Conservation (phyloP, 345 rosid species). For the Dipteronia dyeriana region DNA sequence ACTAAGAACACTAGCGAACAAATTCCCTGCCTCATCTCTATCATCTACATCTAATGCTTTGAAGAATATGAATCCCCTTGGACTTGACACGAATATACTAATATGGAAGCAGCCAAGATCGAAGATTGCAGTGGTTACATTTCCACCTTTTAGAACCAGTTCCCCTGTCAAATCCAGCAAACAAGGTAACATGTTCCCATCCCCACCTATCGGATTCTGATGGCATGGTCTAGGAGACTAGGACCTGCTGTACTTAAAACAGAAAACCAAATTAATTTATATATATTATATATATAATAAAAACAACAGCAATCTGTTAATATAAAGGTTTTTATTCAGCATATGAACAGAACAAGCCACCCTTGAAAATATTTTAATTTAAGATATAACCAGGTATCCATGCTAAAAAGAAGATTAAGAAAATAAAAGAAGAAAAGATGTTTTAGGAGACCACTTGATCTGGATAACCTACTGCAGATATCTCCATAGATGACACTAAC, state of each 20-base stretch:
- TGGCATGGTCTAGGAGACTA: conserved; percentile 36
- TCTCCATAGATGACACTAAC: no score
- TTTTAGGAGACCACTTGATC: not conserved
- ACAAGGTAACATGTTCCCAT: conserved; percentile 55
- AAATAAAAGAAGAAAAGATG: not conserved
- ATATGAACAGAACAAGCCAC: not conserved
- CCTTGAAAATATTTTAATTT: not conserved
- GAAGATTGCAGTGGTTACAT: conserved; percentile 49
- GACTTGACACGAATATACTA: conserved; percentile 45
- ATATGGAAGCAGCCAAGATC: conserved; percentile 28
- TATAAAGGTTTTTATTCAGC: not conserved
- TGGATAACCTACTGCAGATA: not conserved
- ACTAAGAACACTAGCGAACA: conserved; percentile 26
- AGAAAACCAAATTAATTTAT: not conserved
- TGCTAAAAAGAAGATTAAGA: not conserved
- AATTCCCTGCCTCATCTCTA: conserved; percentile 27
- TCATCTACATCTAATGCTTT: conserved; percentile 41
- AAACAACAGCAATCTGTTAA: conserved; percentile 9
- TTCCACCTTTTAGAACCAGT: conserved; percentile 62
- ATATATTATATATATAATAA: not conserved
- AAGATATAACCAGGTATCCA: not conserved
- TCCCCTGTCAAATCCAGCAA: conserved; percentile 54
- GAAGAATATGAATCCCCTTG: conserved; percentile 44
- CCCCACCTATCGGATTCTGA: conserved; percentile 57
- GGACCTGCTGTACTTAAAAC: not conserved